A percentile compares a stretch with the other conserved stretches of the same genome.
These are phyloP conservation scores for Dryas drummondii DNA, from an alignment of 306 rosid species.

Conservation along the genomic window DNA sequence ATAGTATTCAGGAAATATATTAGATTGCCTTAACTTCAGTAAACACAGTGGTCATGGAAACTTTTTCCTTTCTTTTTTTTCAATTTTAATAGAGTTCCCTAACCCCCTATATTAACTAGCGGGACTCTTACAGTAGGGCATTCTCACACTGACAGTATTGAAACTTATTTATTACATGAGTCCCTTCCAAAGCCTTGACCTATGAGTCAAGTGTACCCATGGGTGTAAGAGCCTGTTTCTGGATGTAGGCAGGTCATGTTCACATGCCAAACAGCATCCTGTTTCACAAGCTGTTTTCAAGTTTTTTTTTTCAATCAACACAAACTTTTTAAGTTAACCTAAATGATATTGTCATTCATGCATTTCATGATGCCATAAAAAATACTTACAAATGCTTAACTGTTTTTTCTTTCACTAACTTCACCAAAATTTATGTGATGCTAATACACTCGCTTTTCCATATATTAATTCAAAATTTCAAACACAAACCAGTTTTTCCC, in stretches of 20 bases:
- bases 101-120: neutral
- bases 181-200: neutral
- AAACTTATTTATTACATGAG: neutral
- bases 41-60: neutral
- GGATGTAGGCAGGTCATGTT: neutral
- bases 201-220: constrained; percentile 1
- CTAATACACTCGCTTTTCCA: neutral
- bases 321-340: neutral
- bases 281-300: neutral
- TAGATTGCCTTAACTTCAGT: neutral
- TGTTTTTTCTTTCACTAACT: neutral
- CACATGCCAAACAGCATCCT: neutral
- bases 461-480: neutral
- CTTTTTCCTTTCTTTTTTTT: too few relatives aligned
- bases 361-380: neutral
- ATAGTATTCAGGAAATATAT: neutral
- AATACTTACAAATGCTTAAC: neutral
- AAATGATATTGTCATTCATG: constrained; percentile 3
- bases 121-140: neutral
- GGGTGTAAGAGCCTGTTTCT: neutral
- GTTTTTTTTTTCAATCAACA: neutral
- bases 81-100: neutral
- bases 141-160: neutral
- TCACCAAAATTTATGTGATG: neutral
- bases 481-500: neutral